Base-by-base conservation (phyloP, 2,329 filamentous ascomycete species). In the Penicillium sp. region DNA sequence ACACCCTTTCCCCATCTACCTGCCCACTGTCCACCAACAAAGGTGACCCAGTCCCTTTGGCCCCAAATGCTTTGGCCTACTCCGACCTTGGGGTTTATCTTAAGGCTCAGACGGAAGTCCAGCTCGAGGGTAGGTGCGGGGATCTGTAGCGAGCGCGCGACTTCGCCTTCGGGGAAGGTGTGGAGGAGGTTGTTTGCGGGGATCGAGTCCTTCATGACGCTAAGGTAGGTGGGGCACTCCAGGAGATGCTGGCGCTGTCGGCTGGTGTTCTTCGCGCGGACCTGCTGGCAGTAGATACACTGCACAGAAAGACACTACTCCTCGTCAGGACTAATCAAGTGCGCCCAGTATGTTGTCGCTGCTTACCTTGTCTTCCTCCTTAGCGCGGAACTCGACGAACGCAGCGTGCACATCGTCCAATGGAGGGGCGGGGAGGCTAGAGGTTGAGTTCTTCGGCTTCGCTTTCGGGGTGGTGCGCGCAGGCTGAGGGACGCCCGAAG, bases 61-160 rank as follows among this genome's bases (percentile, higher is more conserved):
- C 82, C 82, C 76, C 79, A 83, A 38, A 83, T 73, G 41, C 77
- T 77, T 21, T 73, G 72, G 3, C 82, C 82, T 17, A 84, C 76
- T 2, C 75, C 71, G 19, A 84, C 79, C 61, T 80, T 80, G 3
- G 82, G 82, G 65, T 84, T 84, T 68, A 84, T 71, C 66, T 83
- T 83, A 58, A 84, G 78, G 67, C 81, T 82, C 76, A 84, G 83
- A 54, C 82, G 81, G 73, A 84, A 84, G 67, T 84, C 82, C 50
- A 84, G 75, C 64, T 83, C 81, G 31, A 84, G 76, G 5, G 74
- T 73, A 0, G 82, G 82, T 7, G 77, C 74, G 8, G 82, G 82
- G 30, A 83, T 74, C 65, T 81, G 78, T 50, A 82, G 69, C 9
- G 79, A 82, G 19, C 80, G 80, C 23, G 80, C 80, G 56, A 82